Evolutionary conservation across 352 stramenopile species (phyloP).

Genomic region (Halophytophthora batemanensis): DNA sequence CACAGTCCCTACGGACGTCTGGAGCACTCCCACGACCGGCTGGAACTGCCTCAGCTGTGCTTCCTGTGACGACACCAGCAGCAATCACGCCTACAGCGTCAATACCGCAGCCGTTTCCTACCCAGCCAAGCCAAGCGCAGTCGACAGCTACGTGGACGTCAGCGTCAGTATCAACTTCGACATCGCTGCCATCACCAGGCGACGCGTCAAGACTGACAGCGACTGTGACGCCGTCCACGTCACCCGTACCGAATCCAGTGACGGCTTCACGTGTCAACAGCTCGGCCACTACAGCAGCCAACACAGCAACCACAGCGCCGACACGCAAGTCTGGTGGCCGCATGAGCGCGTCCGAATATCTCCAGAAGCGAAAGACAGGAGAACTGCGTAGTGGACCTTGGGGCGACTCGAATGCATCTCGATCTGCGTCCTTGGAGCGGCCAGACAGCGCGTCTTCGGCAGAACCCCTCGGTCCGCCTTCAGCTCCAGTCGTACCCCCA

Average conservation of each 20-base stretch:
- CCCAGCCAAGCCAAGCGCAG: background rate
- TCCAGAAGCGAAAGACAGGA: slow-evolving; percentile 13
- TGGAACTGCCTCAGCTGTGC: slow-evolving; percentile 17
- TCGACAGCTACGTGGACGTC: slow-evolving; percentile 5
- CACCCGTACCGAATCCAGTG: background rate
- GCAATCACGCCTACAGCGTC: background rate
- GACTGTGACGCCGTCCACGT: slow-evolving; percentile 11
- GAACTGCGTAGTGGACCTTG: slow-evolving; percentile 2
- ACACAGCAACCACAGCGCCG: background rate
- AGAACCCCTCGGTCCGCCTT: slow-evolving; percentile 6
- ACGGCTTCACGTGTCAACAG: background rate
- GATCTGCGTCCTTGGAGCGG: slow-evolving; percentile 19
- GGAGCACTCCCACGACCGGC: slow-evolving; percentile 13
- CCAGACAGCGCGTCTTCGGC: slow-evolving; percentile 7
- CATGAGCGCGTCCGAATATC: slow-evolving; percentile 30
- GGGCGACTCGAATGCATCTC: slow-evolving; percentile 4
- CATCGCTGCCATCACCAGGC: slow-evolving; percentile 7
- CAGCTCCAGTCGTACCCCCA: background rate
- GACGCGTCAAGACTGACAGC: slow-evolving; percentile 2
- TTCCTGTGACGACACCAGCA: background rate
- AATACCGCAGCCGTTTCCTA: background rate
- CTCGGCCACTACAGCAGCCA: background rate
- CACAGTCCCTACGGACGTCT: slow-evolving; percentile 13
- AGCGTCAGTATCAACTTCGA: background rate
- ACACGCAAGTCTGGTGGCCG: slow-evolving; percentile 3